Conservation (phyloP, 1,139 yeast species). For the Hansenula anomala region DNA sequence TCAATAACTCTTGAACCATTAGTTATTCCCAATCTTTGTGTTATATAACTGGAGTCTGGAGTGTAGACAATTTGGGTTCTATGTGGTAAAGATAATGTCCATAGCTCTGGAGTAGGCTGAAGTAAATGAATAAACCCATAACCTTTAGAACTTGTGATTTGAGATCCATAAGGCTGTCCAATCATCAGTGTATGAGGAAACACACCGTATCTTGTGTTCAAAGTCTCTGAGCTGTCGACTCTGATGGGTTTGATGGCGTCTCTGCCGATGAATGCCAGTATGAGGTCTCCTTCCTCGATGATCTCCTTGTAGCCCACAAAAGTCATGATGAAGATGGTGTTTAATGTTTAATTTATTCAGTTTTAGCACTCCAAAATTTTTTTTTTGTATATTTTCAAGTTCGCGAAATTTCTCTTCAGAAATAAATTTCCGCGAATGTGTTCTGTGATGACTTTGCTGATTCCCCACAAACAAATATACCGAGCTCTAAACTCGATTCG, state of each 20-base stretch:
- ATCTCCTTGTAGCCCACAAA: slow-evolving; percentile 22
- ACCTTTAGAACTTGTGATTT: slow-evolving; percentile 73
- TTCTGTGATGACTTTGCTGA: background rate
- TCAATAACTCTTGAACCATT: slow-evolving; percentile 83
- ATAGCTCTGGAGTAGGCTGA: slow-evolving; percentile 91
- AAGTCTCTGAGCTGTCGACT: slow-evolving; percentile 50
- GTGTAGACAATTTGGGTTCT: slow-evolving; percentile 97
- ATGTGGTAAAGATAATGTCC: slow-evolving; percentile 94
- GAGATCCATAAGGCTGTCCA: slow-evolving; percentile 80
- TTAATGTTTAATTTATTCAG: background rate
- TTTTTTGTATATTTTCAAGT: background rate
- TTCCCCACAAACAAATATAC: background rate
- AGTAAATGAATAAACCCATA: slow-evolving; percentile 84
- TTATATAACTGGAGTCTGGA: slow-evolving; percentile 88
- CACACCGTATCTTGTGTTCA: slow-evolving; percentile 86
- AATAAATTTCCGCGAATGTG: background rate
- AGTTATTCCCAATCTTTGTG: slow-evolving; percentile 70
- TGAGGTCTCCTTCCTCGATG: slow-evolving; percentile 82
- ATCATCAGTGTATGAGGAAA: slow-evolving; percentile 82
- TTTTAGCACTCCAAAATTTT: background rate
- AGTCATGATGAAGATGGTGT: slow-evolving; percentile 7
- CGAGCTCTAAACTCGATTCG: too few species aligned
- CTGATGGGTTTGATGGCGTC: slow-evolving; percentile 72
- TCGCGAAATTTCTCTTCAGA: background rate
- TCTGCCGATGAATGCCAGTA: slow-evolving; percentile 80